Base-by-base conservation (phyloP, 225 moss, liverwort and hornwort genomes). In the Ulota crispa region DNA sequence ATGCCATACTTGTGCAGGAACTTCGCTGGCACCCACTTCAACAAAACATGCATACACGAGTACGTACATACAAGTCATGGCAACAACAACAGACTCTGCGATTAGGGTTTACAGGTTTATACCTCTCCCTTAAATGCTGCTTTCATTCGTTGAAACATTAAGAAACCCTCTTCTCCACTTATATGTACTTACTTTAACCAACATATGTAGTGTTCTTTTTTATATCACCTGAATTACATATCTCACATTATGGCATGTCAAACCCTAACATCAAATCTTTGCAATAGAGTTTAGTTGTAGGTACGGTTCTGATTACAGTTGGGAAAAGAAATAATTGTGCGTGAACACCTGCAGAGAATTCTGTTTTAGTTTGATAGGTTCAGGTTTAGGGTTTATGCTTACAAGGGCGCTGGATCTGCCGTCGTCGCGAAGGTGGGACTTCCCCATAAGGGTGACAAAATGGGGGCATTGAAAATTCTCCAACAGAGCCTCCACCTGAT, bases 391-490 rank as follows among this genome's bases (percentile, higher is more conserved):
- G 15, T 0, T 21, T 31, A n/a, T 14, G 32, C 83, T 83, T 73
- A 83, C 83, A 26, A 83, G 45, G 32, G 73, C 56, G 66, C 21
- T 56, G 13, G 83, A 72, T 9, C 23, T 8, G 0, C 4, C 0
- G 15, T 57, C 27, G 32, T 39, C 39, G 2, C 1, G 5, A 3
- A 83, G 6, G 20, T 66, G 7, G 2, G 78, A 78, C 32, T 53
- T 61, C 30, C 1, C 0, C 16, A 80, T 74, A 0, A 34, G 21
- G 16, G 3, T 36, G 13, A 87, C 83, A 68, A 84, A 83, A 81
- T 84, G 87, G 2, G 83, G 87, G 55, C 83, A 84, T 54, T 47
- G 73, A 8, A 72, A 12, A 52, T 67, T 61, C 47, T 30, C 28
- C 34, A 73, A 6, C 8, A 81, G 73, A 10, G 30, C 26, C 30